These are phyloP conservation scores for Xylaria telfairii DNA, from an alignment of 495 filamentous ascomycete genomes.

Conservation along the genomic window DNA sequence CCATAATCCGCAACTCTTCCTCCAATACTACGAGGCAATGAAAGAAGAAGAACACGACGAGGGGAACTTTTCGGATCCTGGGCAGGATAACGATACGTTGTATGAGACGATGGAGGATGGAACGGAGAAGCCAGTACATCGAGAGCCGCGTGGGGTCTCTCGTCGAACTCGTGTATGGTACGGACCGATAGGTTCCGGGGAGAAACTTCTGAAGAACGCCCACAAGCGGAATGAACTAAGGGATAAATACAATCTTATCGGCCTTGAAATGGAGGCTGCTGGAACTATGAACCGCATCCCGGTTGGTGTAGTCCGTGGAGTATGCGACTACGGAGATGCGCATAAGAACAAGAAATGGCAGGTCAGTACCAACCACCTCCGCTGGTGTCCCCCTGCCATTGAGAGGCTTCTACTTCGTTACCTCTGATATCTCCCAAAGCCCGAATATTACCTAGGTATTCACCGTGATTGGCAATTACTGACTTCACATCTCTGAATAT, in stretches of 20 bases:
- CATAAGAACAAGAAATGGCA: conserved; percentile 49
- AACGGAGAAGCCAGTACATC: conserved; percentile 11
- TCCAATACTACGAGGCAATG: conserved; percentile 34
- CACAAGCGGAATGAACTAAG: conserved; percentile 32
- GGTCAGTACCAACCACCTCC: background rate
- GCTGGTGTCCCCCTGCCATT: background rate
- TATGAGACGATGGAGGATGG: conserved; percentile 26
- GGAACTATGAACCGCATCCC: conserved; percentile 40
- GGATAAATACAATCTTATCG: conserved; percentile 35
- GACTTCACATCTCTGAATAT: background rate
- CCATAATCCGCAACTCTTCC: conserved; percentile 25
- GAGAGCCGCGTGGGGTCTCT: conserved; percentile 26
- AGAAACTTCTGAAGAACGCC: conserved; percentile 39
- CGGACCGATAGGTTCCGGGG: conserved; percentile 40
- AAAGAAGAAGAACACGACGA: conserved; percentile 27
- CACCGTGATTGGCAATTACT: background rate
- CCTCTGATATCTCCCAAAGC: background rate
- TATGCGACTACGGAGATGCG: conserved; percentile 49
- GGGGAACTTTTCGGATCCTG: conserved; percentile 35
- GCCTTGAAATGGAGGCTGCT: conserved; percentile 40
- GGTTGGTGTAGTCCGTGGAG: conserved; percentile 46
- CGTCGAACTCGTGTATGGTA: conserved; percentile 38
- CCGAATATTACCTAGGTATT: background rate
- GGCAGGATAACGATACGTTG: conserved; percentile 34
- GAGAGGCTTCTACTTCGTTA: background rate